These are phyloP conservation scores for thale cress (Arabidopsis thaliana) DNA, from an alignment of 345 rosid species.

Conservation along the genomic window DNA sequence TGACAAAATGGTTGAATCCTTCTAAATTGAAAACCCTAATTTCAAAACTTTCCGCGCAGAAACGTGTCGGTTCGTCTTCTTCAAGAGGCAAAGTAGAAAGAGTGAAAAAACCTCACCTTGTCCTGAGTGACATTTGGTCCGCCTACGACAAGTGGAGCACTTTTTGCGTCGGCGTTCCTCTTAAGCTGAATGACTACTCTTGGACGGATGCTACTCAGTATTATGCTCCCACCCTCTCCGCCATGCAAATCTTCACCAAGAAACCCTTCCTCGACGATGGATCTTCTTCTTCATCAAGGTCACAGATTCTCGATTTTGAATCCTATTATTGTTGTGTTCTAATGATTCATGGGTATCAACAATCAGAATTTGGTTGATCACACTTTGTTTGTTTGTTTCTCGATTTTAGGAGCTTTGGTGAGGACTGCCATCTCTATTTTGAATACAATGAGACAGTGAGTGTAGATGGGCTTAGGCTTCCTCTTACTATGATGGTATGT, in stretches of 20 bases:
- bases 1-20: neutral
- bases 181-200: neutral
- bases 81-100: neutral
- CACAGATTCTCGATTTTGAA: neutral
- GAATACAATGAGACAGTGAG: slow-evolving; percentile 14
- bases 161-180: neutral
- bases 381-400: neutral
- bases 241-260: slow-evolving; percentile 30
- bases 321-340: neutral
- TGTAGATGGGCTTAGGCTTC: neutral
- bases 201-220: neutral
- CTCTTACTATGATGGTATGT: neutral
- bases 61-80: neutral
- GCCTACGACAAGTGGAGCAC: slow-evolving; percentile 11
- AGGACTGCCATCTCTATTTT: neutral
- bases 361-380: neutral
- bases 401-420: slow-evolving; percentile 21
- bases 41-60: neutral
- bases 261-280: neutral
- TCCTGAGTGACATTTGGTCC: neutral
- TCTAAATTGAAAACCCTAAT: neutral
- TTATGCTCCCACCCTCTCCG: slow-evolving; percentile 28
- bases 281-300: slow-evolving; percentile 36
- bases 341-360: neutral
- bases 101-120: slow-evolving; percentile 2